Conservation (phyloP, 305 asterid genomes). For the Fraxinus sp. region DNA sequence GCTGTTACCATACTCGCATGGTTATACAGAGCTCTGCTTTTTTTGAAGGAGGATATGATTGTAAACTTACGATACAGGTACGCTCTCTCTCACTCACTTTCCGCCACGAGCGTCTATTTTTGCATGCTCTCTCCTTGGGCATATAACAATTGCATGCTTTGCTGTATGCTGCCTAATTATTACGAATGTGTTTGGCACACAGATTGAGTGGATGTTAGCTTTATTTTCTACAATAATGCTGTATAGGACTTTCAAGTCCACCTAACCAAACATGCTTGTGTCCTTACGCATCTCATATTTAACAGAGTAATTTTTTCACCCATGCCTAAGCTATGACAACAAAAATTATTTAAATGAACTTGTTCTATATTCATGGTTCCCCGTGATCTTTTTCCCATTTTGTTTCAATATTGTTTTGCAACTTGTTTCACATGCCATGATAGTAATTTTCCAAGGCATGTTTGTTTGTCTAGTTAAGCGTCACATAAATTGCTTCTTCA, state of each 20-base stretch:
- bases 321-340: neutral
- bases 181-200: neutral
- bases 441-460: neutral
- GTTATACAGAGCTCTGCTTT: constrained; percentile 95
- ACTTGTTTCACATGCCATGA: neutral
- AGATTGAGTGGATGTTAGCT: neutral
- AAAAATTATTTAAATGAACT: neutral
- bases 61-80: constrained; percentile 29
- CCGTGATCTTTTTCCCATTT: neutral
- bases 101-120: neutral
- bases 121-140: neutral
- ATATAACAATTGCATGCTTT: neutral
- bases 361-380: neutral
- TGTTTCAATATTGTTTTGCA: neutral
- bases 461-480: neutral
- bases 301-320: neutral
- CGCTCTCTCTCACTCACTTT: constrained; percentile 15
- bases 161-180: neutral
- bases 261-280: neutral
- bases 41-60: constrained; percentile 38
- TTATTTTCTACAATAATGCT: neutral
- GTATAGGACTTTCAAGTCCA: neutral
- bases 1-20: constrained; percentile 86
- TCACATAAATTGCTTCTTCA: constrained; percentile 18
- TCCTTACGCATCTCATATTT: neutral